Percentiles rank a stretch among this genome's conserved stretches.
These are phyloP conservation scores for Nothophytophthora sp. DNA, from an alignment of 352 stramenopile species.

Conservation along the genomic window DNA sequence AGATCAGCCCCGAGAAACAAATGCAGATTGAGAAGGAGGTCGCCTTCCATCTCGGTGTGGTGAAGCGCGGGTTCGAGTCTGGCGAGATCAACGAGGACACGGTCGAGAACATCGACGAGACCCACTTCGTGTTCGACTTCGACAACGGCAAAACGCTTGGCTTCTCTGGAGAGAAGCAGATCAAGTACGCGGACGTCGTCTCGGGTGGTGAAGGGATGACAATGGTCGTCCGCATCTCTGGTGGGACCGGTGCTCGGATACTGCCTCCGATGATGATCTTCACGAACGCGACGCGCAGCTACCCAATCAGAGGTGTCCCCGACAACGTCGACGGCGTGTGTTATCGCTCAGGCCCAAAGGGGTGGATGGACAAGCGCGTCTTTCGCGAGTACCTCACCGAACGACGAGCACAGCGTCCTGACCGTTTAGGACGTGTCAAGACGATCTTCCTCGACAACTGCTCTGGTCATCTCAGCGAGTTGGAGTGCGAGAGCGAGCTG, in stretches of 20 bases:
- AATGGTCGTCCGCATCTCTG: conserved; percentile 28
- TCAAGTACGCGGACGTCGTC: conserved; percentile 32
- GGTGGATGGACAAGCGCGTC: conserved; percentile 21
- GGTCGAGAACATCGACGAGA: conserved; percentile 33
- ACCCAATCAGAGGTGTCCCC: conserved; percentile 20
- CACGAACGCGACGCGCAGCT: conserved; percentile 11
- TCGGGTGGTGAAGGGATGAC: conserved; percentile 28
- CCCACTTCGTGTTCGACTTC: conserved; percentile 26
- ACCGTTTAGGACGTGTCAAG: conserved; percentile 14
- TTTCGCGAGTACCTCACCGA: conserved; percentile 27
- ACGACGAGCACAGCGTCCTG: conserved; percentile 1
- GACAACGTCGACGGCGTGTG: conserved; percentile 15
- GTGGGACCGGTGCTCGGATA: conserved; percentile 8
- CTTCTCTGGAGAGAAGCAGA: conserved; percentile 11
- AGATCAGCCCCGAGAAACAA: conserved; percentile 8
- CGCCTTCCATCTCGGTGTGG: conserved; percentile 15
- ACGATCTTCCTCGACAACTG: conserved; percentile 24
- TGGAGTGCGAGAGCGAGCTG: background rate
- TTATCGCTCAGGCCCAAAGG: conserved; percentile 26
- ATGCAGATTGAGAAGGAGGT: conserved; percentile 12
- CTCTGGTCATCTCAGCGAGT: conserved; percentile 1
- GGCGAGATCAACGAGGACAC: conserved; percentile 17
- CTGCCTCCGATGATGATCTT: conserved; percentile 36
- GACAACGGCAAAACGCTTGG: conserved; percentile 18
- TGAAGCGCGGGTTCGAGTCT: conserved; percentile 16